Evolutionary conservation across 2,329 filamentous ascomycete species (phyloP), one percentile per base, ranked within the genome.

Genomic region (Magnaporthiopsis incrustans): DNA sequence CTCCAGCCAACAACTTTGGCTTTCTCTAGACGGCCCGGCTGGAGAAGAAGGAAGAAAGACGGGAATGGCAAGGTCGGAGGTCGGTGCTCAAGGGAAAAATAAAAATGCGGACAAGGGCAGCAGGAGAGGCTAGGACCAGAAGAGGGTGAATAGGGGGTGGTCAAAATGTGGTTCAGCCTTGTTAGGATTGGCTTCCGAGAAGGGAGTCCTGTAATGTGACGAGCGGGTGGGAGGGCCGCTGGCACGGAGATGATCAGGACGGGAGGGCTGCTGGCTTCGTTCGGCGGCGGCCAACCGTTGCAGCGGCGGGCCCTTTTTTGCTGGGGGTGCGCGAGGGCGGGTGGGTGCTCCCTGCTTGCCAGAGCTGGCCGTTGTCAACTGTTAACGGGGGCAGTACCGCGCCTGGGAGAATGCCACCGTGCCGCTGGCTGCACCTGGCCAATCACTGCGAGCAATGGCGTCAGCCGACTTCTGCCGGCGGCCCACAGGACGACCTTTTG

Each of bases 111-210:
- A 58, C 57, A 58, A 27, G 57, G 57, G 57, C 18, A 58, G 26
- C n/a, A 58, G 44, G 44, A 53, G 44, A 27, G 30, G 26, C 26
- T 27, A 30, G 26, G 57, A 58, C 57, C 25, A 26, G 26, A 58
- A 53, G 7, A 53, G 32, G 58, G 58, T 11, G 58, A 58, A 53
- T 53, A 53, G 32, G 58, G 58, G 27, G 58, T 60, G 32, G 26
- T 60, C 32, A 32, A 60, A 60, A 60, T 60, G 58, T 60, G 58
- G 57, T 60, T 60, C 58, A 60, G 58, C 58, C 58, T 60, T 60
- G 58, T 60, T 60, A 38, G 32, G 32, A 60, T 60, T 60, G 58
- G 58, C 58, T 32, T 60, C 32, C 22, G 30, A 32, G 58, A 60
- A 60, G 58, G 32, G 57, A 58, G 57, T 60, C 58, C 58, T 60